These are phyloP conservation scores for Diaporthe citrichinensis DNA, from an alignment of 2,329 filamentous ascomycete genomes.

Conservation along the genomic window DNA sequence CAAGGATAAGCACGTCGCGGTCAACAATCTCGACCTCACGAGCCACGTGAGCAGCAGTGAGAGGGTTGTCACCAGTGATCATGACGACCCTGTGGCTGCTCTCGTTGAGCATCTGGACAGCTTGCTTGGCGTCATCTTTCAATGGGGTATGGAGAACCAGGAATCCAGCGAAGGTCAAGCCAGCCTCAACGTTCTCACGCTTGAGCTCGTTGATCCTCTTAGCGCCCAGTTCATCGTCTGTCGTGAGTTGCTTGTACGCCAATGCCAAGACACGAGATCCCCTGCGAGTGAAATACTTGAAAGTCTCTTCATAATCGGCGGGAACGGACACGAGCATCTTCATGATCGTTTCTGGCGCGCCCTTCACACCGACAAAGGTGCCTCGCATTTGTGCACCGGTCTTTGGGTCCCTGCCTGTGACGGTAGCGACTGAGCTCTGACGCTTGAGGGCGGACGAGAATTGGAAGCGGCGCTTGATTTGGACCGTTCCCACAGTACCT, in stretches of 20 bases:
- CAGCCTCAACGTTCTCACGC: constrained; percentile 90
- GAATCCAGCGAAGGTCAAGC: constrained; percentile 92
- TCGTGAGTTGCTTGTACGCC: constrained; percentile 91
- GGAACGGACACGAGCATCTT: constrained; percentile 90
- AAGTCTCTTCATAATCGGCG: constrained; percentile 95
- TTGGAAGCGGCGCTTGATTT: constrained; percentile 97
- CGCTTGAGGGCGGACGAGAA: constrained; percentile 97
- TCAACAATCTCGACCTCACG: constrained; percentile 98
- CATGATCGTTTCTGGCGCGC: constrained; percentile 95
- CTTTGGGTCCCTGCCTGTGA: constrained; percentile 78
- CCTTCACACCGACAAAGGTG: constrained; percentile 96
- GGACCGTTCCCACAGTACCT: constrained; percentile 80
- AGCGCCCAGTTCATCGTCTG: constrained; percentile 84
- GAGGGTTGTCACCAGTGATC: constrained; percentile 98
- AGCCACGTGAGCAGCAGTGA: constrained; percentile 96
- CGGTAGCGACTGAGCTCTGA: constrained; percentile 92
- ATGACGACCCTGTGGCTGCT: constrained; percentile 98
- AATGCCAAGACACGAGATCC: constrained; percentile 94
- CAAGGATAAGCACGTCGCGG: constrained; percentile 92
- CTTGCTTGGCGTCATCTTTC: constrained; percentile 95
- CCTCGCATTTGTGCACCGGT: constrained; percentile 83
- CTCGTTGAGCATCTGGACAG: constrained; percentile 97
- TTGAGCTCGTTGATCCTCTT: constrained; percentile 93
- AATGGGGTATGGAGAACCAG: constrained; percentile 94
- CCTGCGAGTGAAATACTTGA: constrained; percentile 97